Base-by-base conservation (phyloP, 768 basidiomycete species). In the Paxillus rubicundulus region DNA sequence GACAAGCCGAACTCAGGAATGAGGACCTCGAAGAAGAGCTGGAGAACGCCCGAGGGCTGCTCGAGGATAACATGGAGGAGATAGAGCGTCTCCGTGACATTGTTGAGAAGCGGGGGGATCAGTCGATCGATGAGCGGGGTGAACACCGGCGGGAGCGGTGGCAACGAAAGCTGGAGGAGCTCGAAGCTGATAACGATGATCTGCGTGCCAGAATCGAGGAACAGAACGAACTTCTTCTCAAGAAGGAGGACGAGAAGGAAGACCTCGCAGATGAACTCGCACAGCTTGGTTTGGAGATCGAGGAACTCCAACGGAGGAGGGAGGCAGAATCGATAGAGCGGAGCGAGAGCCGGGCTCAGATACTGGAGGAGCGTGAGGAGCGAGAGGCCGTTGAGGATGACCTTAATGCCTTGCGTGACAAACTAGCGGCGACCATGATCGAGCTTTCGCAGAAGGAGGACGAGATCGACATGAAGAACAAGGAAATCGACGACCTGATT, bases 371-470 rank as follows among this genome's bases (percentile, higher is more conserved):
- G 53, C 73, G 81, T 16, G 88, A 90, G 56, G 85, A 86, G 52
- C 74, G 86, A 12, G 89, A 91, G 61, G 84, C 82, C 2, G 80
- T 88, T n/a, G 89, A 92, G 63, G 87, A 88, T 3, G 84, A 85
- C 59, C 62, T 92, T 45, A 89, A 90, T 59, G 77, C 84, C 0
- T 67, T 87, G 33, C 75, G 84, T 44, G 91, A 93, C 71, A 85
- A 82, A 66, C 75, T 91, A 9, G 90, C 91, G 1, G 90, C 88
- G 1, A 80, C 83, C 2, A 78, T 84, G 65, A 92, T 93, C 56
- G 90, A 92, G 69, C 71, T 92, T 24, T 87, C 91, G 68, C 85
- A 90, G 68, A 88, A 83, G 69, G 89, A 95, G 61, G 89, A 94
- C 55, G 94, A 96, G 28, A 68, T 93, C 18, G 91, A 93, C 47